These are phyloP conservation scores for Brasenia schreberi DNA, from an alignment of 164 flowering plant genomes.

Conservation along the genomic window DNA sequence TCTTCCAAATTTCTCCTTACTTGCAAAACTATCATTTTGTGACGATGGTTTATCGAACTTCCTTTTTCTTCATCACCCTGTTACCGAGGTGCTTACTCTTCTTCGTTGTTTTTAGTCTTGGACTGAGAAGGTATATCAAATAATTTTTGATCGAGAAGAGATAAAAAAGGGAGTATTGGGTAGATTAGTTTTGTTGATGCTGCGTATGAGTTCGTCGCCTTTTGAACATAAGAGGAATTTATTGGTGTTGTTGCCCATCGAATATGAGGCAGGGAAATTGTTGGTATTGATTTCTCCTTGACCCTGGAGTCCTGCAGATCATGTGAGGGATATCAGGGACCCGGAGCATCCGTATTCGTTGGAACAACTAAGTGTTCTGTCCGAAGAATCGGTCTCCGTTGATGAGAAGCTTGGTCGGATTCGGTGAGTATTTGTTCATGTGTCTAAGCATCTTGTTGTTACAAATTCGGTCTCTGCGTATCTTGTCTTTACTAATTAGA, in stretches of 20 bases:
- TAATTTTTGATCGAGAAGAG: no score
- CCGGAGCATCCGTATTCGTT: conserved; percentile 77
- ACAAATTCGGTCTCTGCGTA: no score
- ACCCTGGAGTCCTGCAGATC: conserved; percentile 28
- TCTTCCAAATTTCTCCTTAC: background rate
- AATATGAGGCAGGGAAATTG: background rate
- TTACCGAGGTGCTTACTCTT: no score
- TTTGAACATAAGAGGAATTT: background rate
- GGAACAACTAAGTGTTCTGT: conserved; percentile 62
- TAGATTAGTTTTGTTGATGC: no score
- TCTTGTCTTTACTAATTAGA: no score
- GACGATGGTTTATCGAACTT: no score
- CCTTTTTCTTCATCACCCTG: no score
- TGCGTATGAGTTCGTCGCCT: no score
- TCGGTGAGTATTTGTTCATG: conserved; percentile 25
- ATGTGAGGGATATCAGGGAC: conserved; percentile 74
- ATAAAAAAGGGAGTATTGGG: no score
- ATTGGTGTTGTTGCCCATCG: background rate
- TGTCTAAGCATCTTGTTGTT: no score
- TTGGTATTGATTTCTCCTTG: conserved; percentile 8
- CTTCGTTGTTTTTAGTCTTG: no score
- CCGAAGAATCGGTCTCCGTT: conserved; percentile 61
- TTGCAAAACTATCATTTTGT: background rate
- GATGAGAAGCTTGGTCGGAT: conserved; percentile 71
- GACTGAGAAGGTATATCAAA: no score